A percentile compares a stretch with the other conserved stretches of the same genome.
phyloP scores from a whole-genome alignment of 768 basidiomycete species.

The Mycena pura region DNA sequence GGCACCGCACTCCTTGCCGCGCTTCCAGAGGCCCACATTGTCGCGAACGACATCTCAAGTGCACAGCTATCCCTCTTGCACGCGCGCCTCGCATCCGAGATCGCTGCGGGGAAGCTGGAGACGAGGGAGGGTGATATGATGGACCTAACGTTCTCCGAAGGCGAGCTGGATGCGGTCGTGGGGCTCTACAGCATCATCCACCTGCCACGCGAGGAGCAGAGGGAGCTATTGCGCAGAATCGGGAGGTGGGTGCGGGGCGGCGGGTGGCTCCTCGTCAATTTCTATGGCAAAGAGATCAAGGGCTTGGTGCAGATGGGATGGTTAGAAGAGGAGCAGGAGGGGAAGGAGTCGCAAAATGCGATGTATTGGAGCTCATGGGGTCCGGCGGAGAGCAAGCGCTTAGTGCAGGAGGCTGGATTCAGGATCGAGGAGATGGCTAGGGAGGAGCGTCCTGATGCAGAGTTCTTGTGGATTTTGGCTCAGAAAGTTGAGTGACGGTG shows the following conservation, averaged over 20 bases:
- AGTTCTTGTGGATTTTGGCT: conserved; percentile 10
- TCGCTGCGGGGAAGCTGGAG: conserved; percentile 10
- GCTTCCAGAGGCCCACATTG: conserved; percentile 2
- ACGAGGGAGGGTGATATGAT: conserved; percentile 14
- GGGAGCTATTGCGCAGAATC: conserved; percentile 8
- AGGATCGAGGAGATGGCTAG: conserved; percentile 6
- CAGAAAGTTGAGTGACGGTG: conserved; percentile 5
- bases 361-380: conserved; percentile 18
- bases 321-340: conserved; percentile 11
- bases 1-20: conserved; percentile 1
- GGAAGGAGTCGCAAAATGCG: conserved; percentile 1
- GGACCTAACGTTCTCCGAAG: conserved; percentile 5
- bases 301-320: conserved; percentile 7
- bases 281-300: conserved; percentile 7
- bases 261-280: conserved; percentile 17
- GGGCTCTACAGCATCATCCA: conserved; percentile 13
- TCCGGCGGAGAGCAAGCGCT: conserved; percentile 5
- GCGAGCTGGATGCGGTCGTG: conserved; percentile 5
- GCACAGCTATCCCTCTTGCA: conserved; percentile 10
- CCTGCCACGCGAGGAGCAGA: conserved; percentile 13
- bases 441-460: background rate
- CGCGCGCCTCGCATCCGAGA: conserved; percentile 3
- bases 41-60: conserved; percentile 9
- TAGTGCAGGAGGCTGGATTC: conserved; percentile 13
- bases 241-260: conserved; percentile 11